phyloP scores from a whole-genome alignment of 139 green algal species.

The Zygnema cylindricum region DNA sequence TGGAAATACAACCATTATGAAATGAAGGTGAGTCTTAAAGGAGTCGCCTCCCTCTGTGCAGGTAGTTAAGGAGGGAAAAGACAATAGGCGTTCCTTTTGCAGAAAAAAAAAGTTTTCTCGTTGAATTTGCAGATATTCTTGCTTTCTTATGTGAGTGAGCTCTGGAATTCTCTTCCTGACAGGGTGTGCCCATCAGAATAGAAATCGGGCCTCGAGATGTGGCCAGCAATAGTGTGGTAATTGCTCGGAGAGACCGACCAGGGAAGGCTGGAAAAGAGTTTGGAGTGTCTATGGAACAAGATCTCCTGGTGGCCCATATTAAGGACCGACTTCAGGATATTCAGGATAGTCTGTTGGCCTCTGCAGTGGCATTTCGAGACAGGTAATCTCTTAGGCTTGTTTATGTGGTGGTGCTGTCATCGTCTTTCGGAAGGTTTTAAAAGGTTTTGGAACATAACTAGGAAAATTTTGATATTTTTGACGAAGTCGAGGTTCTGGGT shows the following conservation, averaged over 20 bases:
- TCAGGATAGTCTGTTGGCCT: conserved; percentile 69
- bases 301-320: conserved; percentile 72
- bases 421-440: too few species aligned
- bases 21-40: conserved; percentile 77
- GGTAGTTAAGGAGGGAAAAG: too few species aligned
- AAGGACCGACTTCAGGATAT: conserved; percentile 71
- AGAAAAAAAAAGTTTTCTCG: conserved; percentile 11
- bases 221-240: conserved; percentile 77
- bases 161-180: neutral
- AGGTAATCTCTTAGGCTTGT: too few species aligned
- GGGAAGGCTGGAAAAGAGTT: conserved; percentile 96
- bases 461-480: too few species aligned
- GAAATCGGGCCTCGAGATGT: conserved; percentile 93
- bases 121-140: conserved; percentile 2
- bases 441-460: too few species aligned
- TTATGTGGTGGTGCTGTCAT: too few species aligned
- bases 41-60: too few species aligned
- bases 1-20: conserved; percentile 98
- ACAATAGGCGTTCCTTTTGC: too few species aligned
- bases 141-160: neutral
- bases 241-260: conserved; percentile 79
- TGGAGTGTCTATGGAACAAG: conserved; percentile 78
- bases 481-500: too few species aligned
- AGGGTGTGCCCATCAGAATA: conserved; percentile 76
- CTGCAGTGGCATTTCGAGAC: conserved; percentile 88